Evolutionary conservation across 73 alveolate genomes (phyloP).

Genomic region (Blepharisma japonicum): DNA sequence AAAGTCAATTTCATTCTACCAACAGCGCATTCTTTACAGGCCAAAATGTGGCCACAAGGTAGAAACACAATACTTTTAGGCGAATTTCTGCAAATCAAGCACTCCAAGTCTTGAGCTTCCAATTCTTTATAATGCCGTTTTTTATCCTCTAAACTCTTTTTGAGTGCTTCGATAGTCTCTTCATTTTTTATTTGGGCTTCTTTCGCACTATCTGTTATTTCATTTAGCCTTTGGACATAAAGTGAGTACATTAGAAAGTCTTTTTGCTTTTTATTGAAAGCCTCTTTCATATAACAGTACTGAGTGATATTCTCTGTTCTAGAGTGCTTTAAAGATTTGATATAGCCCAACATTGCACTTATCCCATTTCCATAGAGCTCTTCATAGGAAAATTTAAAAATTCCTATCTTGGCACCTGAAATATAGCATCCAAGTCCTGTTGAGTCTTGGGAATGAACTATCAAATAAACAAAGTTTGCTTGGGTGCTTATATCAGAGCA

Average conservation of each 20-base stretch:
- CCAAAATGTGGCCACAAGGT: conserved; percentile 22
- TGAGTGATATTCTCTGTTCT: neutral
- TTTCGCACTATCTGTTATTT: neutral
- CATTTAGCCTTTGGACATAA: neutral
- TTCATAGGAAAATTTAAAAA: neutral
- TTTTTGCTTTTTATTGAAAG: too few relatives aligned
- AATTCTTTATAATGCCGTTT: neutral
- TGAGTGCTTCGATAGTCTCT: neutral
- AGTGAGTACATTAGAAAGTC: too few relatives aligned
- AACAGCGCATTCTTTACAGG: neutral
- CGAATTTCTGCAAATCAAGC: neutral
- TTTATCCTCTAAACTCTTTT: neutral
- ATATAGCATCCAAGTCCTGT: conserved; percentile 1
- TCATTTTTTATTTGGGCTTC: neutral
- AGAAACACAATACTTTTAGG: conserved; percentile 9
- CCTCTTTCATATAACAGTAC: too few relatives aligned
- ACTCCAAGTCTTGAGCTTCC: neutral
- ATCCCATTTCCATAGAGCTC: neutral
- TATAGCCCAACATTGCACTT: neutral
- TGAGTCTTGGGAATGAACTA: neutral
- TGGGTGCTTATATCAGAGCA: too few relatives aligned
- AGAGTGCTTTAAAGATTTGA: neutral
- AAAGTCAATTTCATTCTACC: neutral
- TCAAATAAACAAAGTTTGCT: neutral
- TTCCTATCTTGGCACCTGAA: neutral